Conservation (phyloP, 192 early-diverging fungal species). For the Allomyces arbusculus region DNA sequence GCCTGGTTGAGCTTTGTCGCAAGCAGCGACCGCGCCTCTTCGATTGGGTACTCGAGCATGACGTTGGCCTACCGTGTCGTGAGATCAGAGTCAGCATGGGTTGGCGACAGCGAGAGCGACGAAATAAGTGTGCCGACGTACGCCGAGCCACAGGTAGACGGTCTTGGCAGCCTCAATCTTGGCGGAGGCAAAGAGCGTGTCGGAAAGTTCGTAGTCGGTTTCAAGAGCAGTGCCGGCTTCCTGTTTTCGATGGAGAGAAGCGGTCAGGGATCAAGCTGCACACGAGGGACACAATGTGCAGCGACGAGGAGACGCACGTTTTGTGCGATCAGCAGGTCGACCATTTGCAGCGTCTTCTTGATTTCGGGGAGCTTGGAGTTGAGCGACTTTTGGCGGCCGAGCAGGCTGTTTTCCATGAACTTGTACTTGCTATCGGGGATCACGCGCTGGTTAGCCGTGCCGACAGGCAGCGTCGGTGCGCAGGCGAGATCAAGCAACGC, state of each 20-base stretch:
- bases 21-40: conserved; percentile 65
- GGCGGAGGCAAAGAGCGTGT: conserved; percentile 78
- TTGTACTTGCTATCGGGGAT: conserved; percentile 64
- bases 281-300: no score
- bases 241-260: not conserved
- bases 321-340: conserved; percentile 49
- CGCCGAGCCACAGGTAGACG: conserved; percentile 90
- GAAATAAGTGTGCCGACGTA: conserved; percentile 12
- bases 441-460: no score
- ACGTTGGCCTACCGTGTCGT: conserved; percentile 56
- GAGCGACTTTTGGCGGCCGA: conserved; percentile 60
- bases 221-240: conserved; percentile 45
- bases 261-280: no score
- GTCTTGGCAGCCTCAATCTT: conserved; percentile 50
- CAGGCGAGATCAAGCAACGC: not conserved
- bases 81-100: not conserved
- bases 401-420: conserved; percentile 85
- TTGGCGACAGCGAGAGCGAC: not conserved
- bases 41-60: conserved; percentile 87
- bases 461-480: not conserved
- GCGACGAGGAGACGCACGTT: conserved; percentile 2
- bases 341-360: conserved; percentile 74
- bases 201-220: conserved; percentile 81
- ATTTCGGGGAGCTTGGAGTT: conserved; percentile 93
- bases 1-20: conserved; percentile 53